Evolutionary conservation across 495 filamentous ascomycete species (phyloP), one percentile per base, ranked within the genome.

Genomic region (Xylaria curta): DNA sequence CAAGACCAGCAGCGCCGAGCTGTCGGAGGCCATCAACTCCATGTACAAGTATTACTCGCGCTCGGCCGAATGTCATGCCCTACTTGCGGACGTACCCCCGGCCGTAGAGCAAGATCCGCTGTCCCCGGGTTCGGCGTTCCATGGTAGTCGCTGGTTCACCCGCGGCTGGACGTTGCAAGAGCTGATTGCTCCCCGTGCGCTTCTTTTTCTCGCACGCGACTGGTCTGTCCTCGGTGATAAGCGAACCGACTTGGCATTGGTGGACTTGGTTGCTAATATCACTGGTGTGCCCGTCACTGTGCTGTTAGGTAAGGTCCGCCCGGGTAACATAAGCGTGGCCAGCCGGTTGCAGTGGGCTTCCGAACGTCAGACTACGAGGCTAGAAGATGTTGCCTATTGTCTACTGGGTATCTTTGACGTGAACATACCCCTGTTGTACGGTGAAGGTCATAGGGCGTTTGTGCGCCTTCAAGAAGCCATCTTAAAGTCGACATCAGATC

Each of bases 31-130:
- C 47, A 51, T 51, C 47, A 51, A 51, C 47, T 51, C 79, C 56
- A 84, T 84, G 82, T 84, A 73, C 38, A 58, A 60, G 1, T 85
- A 78, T 81, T 85, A 84, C 72, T 36, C 71, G 40, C 63, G 72
- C 1, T 72, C 82, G 26, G 67, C 12, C 1, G 64, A 80, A 13
- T 85, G 84, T 68, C 82, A 80, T 69, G 83, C 76, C 9, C 81
- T 78, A 64, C 74, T 86, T 1, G 62, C 69, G 6, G 82, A 85
- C 66, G 73, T 85, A 4, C 73, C 56, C 13, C 13, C 67, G 8
- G 49, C 74, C 70, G 38, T 46, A 69, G 38, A 56, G 0, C 54
- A 54, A 21, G 51, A 54, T 54, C 51, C 51, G 51, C 9, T 26
- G 24, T 54, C 75, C 4, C 58, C 54, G 12, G 46, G 68, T 33